Base-by-base conservation (phyloP, 2,329 filamentous ascomycete species). In the Aspergillus fischeri region DNA sequence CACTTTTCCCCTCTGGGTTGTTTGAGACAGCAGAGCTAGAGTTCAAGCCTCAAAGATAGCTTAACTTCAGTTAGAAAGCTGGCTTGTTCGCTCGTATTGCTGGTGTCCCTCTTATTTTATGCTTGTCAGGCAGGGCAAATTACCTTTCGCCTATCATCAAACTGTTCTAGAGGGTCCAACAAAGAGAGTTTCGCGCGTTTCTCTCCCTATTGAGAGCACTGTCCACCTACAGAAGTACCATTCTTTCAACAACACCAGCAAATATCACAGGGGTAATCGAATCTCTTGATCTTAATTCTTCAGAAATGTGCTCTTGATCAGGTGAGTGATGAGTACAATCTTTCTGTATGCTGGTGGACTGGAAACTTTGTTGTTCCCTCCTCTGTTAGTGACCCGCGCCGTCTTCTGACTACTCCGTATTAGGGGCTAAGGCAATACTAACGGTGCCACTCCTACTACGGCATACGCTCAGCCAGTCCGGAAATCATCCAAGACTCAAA, bases 371-470 rank as follows among this genome's bases (percentile, higher is more conserved):
- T 38, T 38, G 14, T 38, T 17, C 32, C 14, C 42, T 44, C 41
- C 41, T 20, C 42, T 44, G 41, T 21, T 20, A 45, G 42, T 45
- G 42, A 45, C 42, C 32, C 45, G 51, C 53, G 50, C 52, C 57
- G 38, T 55, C 56, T 58, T 21, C 41, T 50, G 21, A 38, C 49
- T 49, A 38, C 57, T 54, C 51, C 51, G 51, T 49, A 50, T 57
- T 57, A 53, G 50, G 54, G 54, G 51, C 38, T 56, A 24, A 38
- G 32, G 32, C 14, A 38, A 14, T 28, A 29, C 47, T 21, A 49
- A 29, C 28, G 11, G 28, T 29, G 11, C 28, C 28, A 29, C 17
- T 42, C n/a, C 32, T n/a, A 44, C 20, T 20, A 44, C 41, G 41
- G 21, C 20, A 44, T 44, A 44, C 41, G 41, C 4, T 44, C 41